Evolutionary conservation across 78 protist genomes (phyloP), one percentile per base, ranked within the genome.

Genomic region (Polysphondylium violaceum): DNA sequence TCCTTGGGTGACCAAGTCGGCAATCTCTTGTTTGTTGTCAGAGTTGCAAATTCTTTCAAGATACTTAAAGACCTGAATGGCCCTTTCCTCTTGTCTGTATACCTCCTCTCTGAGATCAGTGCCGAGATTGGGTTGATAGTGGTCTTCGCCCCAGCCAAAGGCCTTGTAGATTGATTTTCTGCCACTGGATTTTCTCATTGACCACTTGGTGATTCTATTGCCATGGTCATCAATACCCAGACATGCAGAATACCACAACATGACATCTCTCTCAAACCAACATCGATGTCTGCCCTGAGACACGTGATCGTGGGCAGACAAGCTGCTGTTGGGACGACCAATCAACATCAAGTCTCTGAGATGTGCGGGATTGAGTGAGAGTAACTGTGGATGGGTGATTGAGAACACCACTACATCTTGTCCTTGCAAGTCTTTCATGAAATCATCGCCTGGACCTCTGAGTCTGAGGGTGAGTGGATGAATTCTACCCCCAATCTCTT

Each of bases 211-310:
- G 4, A 87, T 58, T 9, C 65, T 19, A 8, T 58, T 35, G 36
- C 93, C 93, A 25, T 75, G 11, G 4, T 8, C 19, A 43, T 87
- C 93, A 12, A 74, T 69, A 3, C 63, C 40, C 25, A 86, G 50
- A 58, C 87, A 58, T 7, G 93, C 86, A 21, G 93, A 86, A 69
- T 71, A 69, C 93, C 93, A 87, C 3, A 72, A 5, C 93, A 87
- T 87, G 1, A 87, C 64, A 43, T 87, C 93, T 9, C 93, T 21
- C 43, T 87, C 93, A 35, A 75, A 71, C 93, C 93, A 87, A 63
- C 74, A 63, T 59, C 93, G 12, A 50, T 87, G 83, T 16, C 86
- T 29, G n/a, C 93, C 93, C 69, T 87, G 93, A 19, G 51, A 31
- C 5, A 87, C 86, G 23, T 64, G 76, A 55, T 87, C 93, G 17